Percentiles rank a stretch among this genome's conserved stretches.
phyloP scores from a whole-genome alignment of 2,329 filamentous ascomycete species.

The Cercospora sojina region DNA sequence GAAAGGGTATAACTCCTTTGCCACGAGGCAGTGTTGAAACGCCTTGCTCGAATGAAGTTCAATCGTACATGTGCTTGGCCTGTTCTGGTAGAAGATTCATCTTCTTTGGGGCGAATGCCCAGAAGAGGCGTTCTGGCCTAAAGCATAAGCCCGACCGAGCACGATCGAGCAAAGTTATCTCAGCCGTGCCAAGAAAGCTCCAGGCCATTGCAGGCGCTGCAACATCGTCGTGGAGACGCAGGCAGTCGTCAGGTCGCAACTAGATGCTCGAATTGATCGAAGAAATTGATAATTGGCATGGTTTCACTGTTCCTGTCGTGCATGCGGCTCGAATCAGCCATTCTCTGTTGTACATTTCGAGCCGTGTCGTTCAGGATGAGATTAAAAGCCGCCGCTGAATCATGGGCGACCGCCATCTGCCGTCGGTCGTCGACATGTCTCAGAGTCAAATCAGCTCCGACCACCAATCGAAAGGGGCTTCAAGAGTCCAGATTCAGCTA shows the following conservation, averaged over 20 bases:
- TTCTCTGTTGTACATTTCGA: neutral
- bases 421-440: neutral
- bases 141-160: neutral
- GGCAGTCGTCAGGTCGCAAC: neutral
- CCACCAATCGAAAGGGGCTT: neutral
- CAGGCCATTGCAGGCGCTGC: neutral
- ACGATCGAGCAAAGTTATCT: neutral
- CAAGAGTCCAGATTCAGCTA: neutral
- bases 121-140: neutral
- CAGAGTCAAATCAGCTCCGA: neutral
- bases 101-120: neutral
- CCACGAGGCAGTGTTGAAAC: constrained; percentile 9
- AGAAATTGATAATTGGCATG: neutral
- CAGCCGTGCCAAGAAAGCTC: neutral
- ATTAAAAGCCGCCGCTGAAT: neutral
- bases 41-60: constrained; percentile 3
- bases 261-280: neutral
- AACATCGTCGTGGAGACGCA: neutral
- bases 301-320: neutral
- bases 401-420: neutral
- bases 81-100: neutral
- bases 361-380: neutral
- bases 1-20: neutral
- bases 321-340: neutral
- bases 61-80: neutral